phyloP scores from a whole-genome alignment of 2,329 filamentous ascomycete genomes.

The Diaporthe aspalathi region DNA sequence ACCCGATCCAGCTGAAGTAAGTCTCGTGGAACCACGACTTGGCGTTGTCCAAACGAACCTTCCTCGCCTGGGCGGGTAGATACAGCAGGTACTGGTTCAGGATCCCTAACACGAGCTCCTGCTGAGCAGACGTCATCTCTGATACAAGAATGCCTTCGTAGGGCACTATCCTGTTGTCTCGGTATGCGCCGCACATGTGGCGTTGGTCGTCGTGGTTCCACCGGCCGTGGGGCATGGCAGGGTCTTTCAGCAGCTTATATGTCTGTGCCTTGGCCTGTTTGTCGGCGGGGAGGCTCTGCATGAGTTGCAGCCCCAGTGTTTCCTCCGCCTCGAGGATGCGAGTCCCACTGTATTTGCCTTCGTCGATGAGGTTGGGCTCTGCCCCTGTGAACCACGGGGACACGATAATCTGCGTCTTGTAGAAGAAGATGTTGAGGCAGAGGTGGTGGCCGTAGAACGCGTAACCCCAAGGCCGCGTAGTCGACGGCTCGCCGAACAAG shows the following conservation, averaged over 20 bases:
- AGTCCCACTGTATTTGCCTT: constrained; percentile 71
- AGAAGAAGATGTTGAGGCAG: constrained; percentile 77
- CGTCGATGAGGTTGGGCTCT: constrained; percentile 80
- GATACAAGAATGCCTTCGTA: constrained; percentile 74
- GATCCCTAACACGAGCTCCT: constrained; percentile 67
- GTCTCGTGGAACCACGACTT: constrained; percentile 73
- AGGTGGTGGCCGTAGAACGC: constrained; percentile 84
- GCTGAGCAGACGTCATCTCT: constrained; percentile 60
- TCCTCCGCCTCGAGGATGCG: constrained; percentile 75
- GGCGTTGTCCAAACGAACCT: constrained; percentile 65
- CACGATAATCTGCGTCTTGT: constrained; percentile 72
- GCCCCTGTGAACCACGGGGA: constrained; percentile 84
- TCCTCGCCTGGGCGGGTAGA: constrained; percentile 67
- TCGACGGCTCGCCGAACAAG: constrained; percentile 73
- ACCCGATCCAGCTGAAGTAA: constrained; percentile 84
- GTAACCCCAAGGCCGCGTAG: constrained; percentile 74
- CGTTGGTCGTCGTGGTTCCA: constrained; percentile 88
- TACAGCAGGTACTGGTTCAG: constrained; percentile 76
- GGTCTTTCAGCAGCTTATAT: constrained; percentile 71
- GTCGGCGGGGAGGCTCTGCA: constrained; percentile 68
- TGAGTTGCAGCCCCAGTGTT: constrained; percentile 71
- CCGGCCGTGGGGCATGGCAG: constrained; percentile 72
- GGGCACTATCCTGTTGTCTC: constrained; percentile 81
- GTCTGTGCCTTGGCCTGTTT: constrained; percentile 64
- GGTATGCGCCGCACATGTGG: constrained; percentile 81